phyloP scores from a whole-genome alignment of 2,329 filamentous ascomycete genomes.

The Fusarium sp. region DNA sequence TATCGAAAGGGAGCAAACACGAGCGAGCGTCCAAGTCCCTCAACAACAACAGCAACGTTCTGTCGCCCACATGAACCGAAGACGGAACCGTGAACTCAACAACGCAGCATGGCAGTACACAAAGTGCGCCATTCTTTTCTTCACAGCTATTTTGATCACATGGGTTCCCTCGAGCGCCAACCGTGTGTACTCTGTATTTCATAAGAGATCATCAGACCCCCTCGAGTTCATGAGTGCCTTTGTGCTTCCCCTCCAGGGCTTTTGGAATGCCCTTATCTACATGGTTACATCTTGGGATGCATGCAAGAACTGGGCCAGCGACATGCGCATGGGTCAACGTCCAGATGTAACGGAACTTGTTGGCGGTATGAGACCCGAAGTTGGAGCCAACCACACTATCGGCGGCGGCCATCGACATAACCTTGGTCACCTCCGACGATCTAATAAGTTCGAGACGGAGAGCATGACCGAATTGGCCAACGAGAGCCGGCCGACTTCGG shows the following conservation, averaged over 20 bases:
- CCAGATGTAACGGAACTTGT: conserved; percentile 53
- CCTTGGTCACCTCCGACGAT: conserved; percentile 50
- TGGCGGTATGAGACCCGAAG: conserved; percentile 39
- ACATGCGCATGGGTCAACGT: conserved; percentile 50
- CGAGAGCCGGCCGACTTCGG: conserved; percentile 51
- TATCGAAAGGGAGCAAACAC: conserved; percentile 36
- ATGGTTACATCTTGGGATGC: conserved; percentile 75
- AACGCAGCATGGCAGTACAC: conserved; percentile 77
- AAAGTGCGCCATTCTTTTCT: conserved; percentile 78
- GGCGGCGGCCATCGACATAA: conserved; percentile 37
- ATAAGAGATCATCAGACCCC: conserved; percentile 64
- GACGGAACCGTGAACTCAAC: conserved; percentile 64
- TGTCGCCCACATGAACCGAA: conserved; percentile 49
- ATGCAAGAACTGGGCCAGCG: conserved; percentile 62
- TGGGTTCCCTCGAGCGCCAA: conserved; percentile 85
- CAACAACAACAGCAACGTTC: conserved; percentile 37
- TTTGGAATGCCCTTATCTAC: conserved; percentile 88
- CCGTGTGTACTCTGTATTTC: conserved; percentile 76
- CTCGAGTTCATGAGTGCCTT: conserved; percentile 78
- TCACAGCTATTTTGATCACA: conserved; percentile 76
- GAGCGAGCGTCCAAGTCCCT: conserved; percentile 12
- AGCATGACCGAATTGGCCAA: conserved; percentile 64
- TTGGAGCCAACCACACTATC: conserved; percentile 5
- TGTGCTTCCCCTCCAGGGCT: conserved; percentile 83
- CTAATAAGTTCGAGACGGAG: conserved; percentile 59